Conservation (phyloP, 108 stramenopile species). For the Mayamaea pseudoterrestris region DNA sequence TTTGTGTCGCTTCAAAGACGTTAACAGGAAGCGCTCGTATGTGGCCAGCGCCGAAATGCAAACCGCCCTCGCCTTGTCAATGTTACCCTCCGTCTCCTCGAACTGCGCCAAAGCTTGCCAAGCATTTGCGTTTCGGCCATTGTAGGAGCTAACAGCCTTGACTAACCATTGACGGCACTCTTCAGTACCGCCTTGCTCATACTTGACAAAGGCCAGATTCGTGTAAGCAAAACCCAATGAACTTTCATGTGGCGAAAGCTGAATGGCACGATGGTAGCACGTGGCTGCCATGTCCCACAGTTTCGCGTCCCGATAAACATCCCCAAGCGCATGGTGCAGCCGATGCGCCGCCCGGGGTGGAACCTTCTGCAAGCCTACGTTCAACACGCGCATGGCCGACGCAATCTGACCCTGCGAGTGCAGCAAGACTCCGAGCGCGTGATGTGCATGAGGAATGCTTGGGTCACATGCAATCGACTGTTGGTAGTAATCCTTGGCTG, state of each 20-base stretch:
- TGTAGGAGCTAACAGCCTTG: conserved; percentile 28
- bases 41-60: conserved; percentile 29
- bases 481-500: conserved; percentile 17
- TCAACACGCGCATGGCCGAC: conserved; percentile 43
- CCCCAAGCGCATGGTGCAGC: conserved; percentile 70
- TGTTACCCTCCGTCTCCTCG: conserved; percentile 56
- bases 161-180: conserved; percentile 34
- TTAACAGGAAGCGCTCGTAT: conserved; percentile 24
- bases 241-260: conserved; percentile 35
- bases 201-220: conserved; percentile 47
- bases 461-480: conserved; percentile 46
- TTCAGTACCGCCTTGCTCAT: conserved; percentile 38
- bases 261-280: conserved; percentile 38
- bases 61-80: conserved; percentile 40
- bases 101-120: conserved; percentile 62
- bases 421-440: conserved; percentile 58
- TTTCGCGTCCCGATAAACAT: conserved; percentile 65
- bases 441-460: conserved; percentile 57
- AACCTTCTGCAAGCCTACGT: conserved; percentile 43
- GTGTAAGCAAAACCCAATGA: conserved; percentile 49
- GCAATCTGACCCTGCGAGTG: conserved; percentile 56
- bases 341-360: conserved; percentile 69
- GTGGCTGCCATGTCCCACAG: conserved; percentile 50
- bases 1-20: background rate
- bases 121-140: conserved; percentile 55